phyloP scores from a whole-genome alignment of 208 protist species.

The Herpetomonas tarakana region DNA sequence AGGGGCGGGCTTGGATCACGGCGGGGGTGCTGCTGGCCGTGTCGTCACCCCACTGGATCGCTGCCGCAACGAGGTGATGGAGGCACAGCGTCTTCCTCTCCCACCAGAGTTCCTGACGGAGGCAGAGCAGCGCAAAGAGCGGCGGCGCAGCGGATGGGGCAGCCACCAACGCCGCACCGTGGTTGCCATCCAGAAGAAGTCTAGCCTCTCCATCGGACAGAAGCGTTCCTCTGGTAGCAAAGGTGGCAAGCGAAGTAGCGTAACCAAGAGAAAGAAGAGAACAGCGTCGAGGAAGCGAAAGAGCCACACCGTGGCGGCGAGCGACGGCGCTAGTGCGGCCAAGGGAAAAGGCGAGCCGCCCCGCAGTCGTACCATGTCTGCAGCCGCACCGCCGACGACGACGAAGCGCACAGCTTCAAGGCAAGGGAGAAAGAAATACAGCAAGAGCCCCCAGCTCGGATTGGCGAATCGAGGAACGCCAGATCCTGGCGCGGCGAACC shows the following conservation, averaged over 20 bases:
- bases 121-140: neutral
- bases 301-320: no score
- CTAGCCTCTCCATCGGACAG: neutral
- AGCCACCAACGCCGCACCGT: neutral
- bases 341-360: no score
- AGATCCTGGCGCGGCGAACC: no score
- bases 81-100: neutral
- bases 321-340: no score
- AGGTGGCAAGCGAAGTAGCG: neutral
- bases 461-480: no score
- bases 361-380: no score
- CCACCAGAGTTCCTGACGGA: neutral
- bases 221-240: neutral
- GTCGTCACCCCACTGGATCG: neutral
- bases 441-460: no score
- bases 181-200: neutral
- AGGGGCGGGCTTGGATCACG: no score
- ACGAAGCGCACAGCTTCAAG: neutral
- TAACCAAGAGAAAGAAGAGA: neutral
- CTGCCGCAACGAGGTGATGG: neutral
- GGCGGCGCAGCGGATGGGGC: neutral
- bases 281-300: no score
- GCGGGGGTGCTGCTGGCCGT: no score
- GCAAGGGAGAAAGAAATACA: neutral
- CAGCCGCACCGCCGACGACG: no score